phyloP scores from a whole-genome alignment of 2,329 filamentous ascomycete genomes.

The Myriangium duriaei region DNA sequence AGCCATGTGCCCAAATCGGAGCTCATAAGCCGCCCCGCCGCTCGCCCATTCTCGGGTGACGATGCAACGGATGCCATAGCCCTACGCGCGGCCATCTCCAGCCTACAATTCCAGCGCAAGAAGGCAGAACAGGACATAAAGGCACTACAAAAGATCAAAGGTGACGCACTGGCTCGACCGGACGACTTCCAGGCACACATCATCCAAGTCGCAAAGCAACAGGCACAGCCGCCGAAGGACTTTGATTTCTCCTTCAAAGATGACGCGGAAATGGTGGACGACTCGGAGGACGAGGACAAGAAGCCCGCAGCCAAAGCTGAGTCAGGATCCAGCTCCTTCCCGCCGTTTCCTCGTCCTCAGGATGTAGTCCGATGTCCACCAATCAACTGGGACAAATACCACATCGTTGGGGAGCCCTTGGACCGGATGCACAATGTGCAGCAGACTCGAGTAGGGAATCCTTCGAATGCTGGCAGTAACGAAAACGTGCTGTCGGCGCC shows the following conservation, averaged over 20 bases:
- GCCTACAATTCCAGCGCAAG: conserved; percentile 74
- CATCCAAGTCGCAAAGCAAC: conserved; percentile 17
- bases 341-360: conserved; percentile 61
- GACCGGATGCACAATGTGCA: conserved; percentile 80
- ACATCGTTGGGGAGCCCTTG: conserved; percentile 70
- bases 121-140: conserved; percentile 66
- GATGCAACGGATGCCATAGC: conserved; percentile 79
- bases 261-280: conserved; percentile 15
- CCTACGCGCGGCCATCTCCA: conserved; percentile 69
- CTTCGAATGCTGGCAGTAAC: conserved; percentile 19
- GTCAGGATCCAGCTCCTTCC: conserved; percentile 34
- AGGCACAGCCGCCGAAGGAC: conserved; percentile 15
- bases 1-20: conserved; percentile 15
- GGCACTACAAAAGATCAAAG: conserved; percentile 55
- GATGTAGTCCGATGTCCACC: conserved; percentile 75
- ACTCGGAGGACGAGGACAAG: conserved; percentile 16
- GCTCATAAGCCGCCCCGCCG: conserved; percentile 31
- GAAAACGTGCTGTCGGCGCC: conserved; percentile 45
- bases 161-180: conserved; percentile 57
- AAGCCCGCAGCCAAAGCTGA: conserved; percentile 15
- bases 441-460: conserved; percentile 43
- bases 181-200: conserved; percentile 60
- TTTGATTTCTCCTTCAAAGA: conserved; percentile 23
- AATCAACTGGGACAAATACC: conserved; percentile 92
- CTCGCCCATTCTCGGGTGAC: conserved; percentile 34